These are phyloP conservation scores for Aspergillus asperescens DNA, from an alignment of 495 filamentous ascomycete species.

Conservation along the genomic window DNA sequence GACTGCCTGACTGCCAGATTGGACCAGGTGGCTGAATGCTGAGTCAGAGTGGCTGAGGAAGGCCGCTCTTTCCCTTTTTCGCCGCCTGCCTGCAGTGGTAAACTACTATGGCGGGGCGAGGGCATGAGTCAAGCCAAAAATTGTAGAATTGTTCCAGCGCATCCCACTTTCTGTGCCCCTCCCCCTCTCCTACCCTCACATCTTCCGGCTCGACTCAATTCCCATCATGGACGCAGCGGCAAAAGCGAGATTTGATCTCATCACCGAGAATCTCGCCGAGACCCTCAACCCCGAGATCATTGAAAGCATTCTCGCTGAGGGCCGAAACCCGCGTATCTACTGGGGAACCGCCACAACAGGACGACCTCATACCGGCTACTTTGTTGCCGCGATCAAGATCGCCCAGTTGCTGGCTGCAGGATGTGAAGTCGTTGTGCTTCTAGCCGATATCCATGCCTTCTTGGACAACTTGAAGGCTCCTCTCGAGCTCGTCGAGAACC, in stretches of 20 bases:
- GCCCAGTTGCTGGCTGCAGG: constrained; percentile 82
- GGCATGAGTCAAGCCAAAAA: background rate
- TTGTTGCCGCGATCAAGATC: constrained; percentile 68
- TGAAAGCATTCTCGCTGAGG: constrained; percentile 64
- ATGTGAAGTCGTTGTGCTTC: constrained; percentile 72
- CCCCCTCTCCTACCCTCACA: background rate
- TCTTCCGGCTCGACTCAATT: background rate
- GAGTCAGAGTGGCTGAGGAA: too few relatives aligned
- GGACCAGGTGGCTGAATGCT: too few relatives aligned
- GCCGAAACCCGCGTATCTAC: constrained; percentile 71
- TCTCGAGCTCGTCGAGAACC: constrained; percentile 76
- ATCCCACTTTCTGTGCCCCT: background rate
- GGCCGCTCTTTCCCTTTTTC: too few relatives aligned
- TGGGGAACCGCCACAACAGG: constrained; percentile 88
- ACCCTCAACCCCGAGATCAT: constrained; percentile 83
- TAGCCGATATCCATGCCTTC: constrained; percentile 64
- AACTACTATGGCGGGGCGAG: background rate
- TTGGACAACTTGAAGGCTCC: constrained; percentile 44
- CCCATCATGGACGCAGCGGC: constrained; percentile 8
- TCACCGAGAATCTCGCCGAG: constrained; percentile 76
- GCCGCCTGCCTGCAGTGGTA: too few relatives aligned
- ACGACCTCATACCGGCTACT: constrained; percentile 76
- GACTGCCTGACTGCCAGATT: too few relatives aligned
- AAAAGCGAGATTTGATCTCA: constrained; percentile 53
- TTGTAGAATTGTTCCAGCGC: background rate